These are phyloP conservation scores for Madurella mycetomatis DNA, from an alignment of 2,329 filamentous ascomycete genomes.

Conservation along the genomic window DNA sequence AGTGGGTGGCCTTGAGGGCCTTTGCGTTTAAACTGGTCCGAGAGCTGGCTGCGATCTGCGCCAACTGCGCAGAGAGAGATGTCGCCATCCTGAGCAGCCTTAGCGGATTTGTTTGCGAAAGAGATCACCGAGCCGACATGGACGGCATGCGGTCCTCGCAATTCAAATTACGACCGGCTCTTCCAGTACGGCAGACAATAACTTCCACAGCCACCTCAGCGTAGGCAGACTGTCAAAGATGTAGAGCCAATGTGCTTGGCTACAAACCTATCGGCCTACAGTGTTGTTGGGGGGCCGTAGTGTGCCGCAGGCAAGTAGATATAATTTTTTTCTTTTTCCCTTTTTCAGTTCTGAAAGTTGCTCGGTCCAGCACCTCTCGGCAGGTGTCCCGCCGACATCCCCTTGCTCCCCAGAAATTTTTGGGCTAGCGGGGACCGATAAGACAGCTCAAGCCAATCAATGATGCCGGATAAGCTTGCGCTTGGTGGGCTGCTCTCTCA, in stretches of 20 bases:
- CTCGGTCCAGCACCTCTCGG: neutral
- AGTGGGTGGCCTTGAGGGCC: constrained; percentile 85
- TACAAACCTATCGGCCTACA: neutral
- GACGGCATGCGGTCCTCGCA: neutral
- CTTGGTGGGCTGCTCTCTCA: constrained; percentile 15
- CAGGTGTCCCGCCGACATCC: constrained; percentile 4
- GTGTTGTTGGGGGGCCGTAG: neutral
- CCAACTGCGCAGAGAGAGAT: constrained; percentile 87
- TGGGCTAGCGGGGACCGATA: constrained; percentile 17
- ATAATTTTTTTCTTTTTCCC: neutral
- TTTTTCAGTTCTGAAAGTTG: neutral
- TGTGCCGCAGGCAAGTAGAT: neutral
- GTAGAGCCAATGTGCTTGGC: too few species aligned
- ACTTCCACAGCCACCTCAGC: too few species aligned
- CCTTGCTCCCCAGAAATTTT: constrained; percentile 19
- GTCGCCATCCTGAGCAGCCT: constrained; percentile 33
- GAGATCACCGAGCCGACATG: constrained; percentile 4
- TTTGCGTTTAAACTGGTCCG: constrained; percentile 89
- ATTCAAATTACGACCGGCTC: too few species aligned
- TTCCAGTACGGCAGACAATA: too few species aligned
- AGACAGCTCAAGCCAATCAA: constrained; percentile 1
- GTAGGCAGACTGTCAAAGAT: too few species aligned
- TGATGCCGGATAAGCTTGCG: neutral
- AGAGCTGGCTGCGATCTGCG: constrained; percentile 83
- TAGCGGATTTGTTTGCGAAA: neutral